phyloP scores from a whole-genome alignment of 768 basidiomycete genomes.

The Trametes sanguinea region DNA sequence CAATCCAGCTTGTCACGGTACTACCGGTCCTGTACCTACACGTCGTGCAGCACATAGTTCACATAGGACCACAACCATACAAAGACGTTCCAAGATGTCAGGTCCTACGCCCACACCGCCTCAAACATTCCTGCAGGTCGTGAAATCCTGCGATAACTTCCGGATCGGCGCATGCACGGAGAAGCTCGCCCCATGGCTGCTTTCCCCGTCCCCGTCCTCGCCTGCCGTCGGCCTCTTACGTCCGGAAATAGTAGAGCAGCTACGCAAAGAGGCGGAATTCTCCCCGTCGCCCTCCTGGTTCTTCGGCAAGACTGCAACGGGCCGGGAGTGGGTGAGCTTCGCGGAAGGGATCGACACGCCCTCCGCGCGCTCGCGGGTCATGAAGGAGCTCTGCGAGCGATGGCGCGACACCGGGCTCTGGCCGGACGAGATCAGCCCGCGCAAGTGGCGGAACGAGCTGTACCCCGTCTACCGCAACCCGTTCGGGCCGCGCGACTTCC shows the following conservation, averaged over 20 bases:
- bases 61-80: no score
- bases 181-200: constrained; percentile 55
- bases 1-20: no score
- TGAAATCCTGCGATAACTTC: constrained; percentile 75
- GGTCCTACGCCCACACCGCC: constrained; percentile 16
- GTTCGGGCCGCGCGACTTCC: constrained; percentile 55
- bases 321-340: constrained; percentile 46
- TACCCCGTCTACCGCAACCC: constrained; percentile 78
- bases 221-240: constrained; percentile 62
- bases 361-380: constrained; percentile 56
- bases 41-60: no score
- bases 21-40: no score
- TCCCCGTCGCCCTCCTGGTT: constrained; percentile 44
- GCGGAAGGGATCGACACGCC: constrained; percentile 53
- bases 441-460: constrained; percentile 84
- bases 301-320: constrained; percentile 17
- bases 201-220: constrained; percentile 51
- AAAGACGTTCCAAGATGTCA: neutral
- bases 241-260: constrained; percentile 5
- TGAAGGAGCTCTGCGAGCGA: constrained; percentile 68
- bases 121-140: constrained; percentile 55
- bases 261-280: constrained; percentile 50
- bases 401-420: constrained; percentile 74
- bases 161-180: constrained; percentile 41
- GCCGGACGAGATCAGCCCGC: constrained; percentile 64